Base-by-base conservation (phyloP, 164 flowering plant species). In the Berberis thunbergii region DNA sequence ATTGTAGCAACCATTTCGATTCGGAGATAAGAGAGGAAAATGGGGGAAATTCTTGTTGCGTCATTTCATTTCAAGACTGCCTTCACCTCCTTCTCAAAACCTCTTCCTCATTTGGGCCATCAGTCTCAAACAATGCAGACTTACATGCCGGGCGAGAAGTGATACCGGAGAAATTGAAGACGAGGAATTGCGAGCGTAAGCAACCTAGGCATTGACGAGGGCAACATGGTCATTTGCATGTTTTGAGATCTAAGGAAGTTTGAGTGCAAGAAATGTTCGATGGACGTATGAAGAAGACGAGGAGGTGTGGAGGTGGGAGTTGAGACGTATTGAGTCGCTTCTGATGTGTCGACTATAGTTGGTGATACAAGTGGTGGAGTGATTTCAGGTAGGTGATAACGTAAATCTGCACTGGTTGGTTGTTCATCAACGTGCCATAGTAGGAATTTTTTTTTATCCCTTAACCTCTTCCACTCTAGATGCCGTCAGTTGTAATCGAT, bases 31-130 rank as follows among this genome's bases (percentile, higher is more conserved):
- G n/a, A n/a, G n/a, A n/a, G n/a, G n/a, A n/a, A n/a, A n/a, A n/a
- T n/a, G n/a, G n/a, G n/a, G n/a, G n/a, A n/a, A n/a, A n/a, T n/a
- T n/a, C n/a, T n/a, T n/a, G n/a, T n/a, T n/a, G n/a, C n/a, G n/a
- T n/a, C n/a, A n/a, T n/a, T n/a, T n/a, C n/a, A n/a, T n/a, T n/a
- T n/a, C n/a, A n/a, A n/a, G n/a, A n/a, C n/a, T n/a, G n/a, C 97
- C 74, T 93, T 93, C 40, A 84, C 88, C 73, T 93, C 97, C 79
- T 88, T 93, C 84, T 93, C 98, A 61, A 90, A 87, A 77, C 75
- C 40, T 93, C 97, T 73, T 93, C 98, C 49, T 90, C 97, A 49
- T 84, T 69, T 0, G 83, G 74, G 8, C 80, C 83, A 7, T 80
- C 84, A 0, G 86, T 40, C 10, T 83, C 87, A 59, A 86, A 77